Base-by-base conservation (phyloP, 805 yeast species). In the Hanseniaspora mollemarum region DNA sequence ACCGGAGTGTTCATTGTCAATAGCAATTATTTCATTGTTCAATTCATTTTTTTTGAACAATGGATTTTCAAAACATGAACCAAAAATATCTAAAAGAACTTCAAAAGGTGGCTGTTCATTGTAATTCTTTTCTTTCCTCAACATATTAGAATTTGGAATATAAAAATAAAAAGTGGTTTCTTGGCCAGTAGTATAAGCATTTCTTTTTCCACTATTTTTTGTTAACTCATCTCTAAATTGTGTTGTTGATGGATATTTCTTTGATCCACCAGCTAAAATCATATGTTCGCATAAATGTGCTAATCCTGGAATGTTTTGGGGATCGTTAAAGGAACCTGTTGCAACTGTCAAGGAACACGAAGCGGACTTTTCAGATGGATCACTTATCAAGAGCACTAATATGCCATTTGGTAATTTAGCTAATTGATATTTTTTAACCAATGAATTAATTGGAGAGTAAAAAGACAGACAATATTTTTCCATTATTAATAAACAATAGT, bases 241-340 rank as follows among this genome's bases (percentile, higher is more conserved):
- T 35, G 69, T 71, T 1, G 76, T 70, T 18, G 65, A 60, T 0
- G 83, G 80, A 54, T 62, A 80, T 46, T 70, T 64, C 57, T 73
- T 76, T 0, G 83, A 75, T 2, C 81, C 83, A 51, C 72, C 69
- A 12, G 66, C 60, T 31, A 76, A 65, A 2, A 80, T 51, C 72
- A 83, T 70, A 62, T 87, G 95, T 60, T 87, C 96, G 58, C 94
- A 82, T 53, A 86, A 73, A 67, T 90, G 98, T 0, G 97, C 97
- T 33, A 90, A 60, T 0, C 98, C 98, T 0, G 78, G 78, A 1
- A 82, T 57, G 4, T 71, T 72, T 5, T 67, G 69, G 0, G 94
- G 90, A 56, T 90, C 96, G 43, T 79, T 71, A 59, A 79, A 80
- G 1, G 95, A 80, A 8, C 98, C 98, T 0, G 85, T 70, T 2